Evolutionary conservation across 441 rosid genomes (phyloP).

Genomic region (Mallotus repandus): DNA sequence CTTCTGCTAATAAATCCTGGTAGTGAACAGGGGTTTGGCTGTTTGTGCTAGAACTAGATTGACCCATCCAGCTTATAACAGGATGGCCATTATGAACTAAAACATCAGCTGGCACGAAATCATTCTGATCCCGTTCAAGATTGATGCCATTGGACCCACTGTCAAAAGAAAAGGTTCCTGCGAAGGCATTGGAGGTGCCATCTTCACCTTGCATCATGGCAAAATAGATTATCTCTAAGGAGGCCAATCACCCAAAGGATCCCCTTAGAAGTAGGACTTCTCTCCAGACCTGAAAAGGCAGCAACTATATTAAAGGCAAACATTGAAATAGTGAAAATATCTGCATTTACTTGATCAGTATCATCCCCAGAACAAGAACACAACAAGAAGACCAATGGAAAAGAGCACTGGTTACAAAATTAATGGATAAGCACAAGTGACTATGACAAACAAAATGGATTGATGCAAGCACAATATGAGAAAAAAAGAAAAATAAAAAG

Average conservation of each 20-base stretch:
- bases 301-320: not conserved
- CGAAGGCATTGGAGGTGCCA: not conserved
- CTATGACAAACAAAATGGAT: too few relatives aligned
- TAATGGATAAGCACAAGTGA: too few relatives aligned
- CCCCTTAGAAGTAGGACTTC: not conserved
- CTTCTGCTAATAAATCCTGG: not conserved
- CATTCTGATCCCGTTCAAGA: not conserved
- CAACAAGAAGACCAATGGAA: too few relatives aligned
- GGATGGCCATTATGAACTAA: not conserved
- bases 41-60: not conserved
- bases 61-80: not conserved
- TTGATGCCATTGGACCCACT: constrained; percentile 1
- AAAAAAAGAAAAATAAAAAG: too few relatives aligned
- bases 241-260: not conserved
- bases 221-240: not conserved
- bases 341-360: not conserved
- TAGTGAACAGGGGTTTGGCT: not conserved
- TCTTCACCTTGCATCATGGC: not conserved
- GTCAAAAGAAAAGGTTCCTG: constrained; percentile 5
- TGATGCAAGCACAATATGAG: too few relatives aligned
- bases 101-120: constrained; percentile 1
- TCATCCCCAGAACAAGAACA: not conserved
- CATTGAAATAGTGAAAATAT: not conserved
- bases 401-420: too few relatives aligned
- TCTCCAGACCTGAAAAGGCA: too few relatives aligned